These are phyloP conservation scores for Cyclanthera cordifolia DNA, from an alignment of 306 rosid species.

Conservation along the genomic window DNA sequence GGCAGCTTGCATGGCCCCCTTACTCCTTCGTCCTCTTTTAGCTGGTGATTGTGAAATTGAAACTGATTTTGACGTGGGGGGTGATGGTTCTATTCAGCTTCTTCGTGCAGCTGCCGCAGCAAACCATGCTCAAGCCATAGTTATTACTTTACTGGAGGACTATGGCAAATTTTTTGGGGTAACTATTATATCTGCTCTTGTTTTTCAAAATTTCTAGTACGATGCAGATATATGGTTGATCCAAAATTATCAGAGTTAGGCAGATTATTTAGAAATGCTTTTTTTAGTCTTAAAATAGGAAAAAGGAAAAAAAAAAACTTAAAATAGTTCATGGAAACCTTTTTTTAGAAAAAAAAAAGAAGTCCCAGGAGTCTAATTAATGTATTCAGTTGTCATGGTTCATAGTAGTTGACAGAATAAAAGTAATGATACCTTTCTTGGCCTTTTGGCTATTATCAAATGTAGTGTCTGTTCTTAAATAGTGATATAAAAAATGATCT, in stretches of 20 bases:
- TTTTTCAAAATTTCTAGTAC: neutral
- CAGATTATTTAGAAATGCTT: neutral
- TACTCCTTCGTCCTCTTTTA: conserved; percentile 86
- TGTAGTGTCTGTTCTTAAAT: neutral
- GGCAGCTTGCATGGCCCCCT: conserved; percentile 98
- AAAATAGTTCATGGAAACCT: neutral
- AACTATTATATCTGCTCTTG: conserved; percentile 4
- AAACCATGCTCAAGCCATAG: conserved; percentile 91
- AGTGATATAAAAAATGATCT: too few relatives aligned
- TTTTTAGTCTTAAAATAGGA: neutral
- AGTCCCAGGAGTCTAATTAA: neutral
- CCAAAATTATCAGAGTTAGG: neutral
- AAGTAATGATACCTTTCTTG: neutral
- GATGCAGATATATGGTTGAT: neutral
- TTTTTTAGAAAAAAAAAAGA: neutral
- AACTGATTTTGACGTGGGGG: conserved; percentile 75
- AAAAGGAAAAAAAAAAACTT: neutral
- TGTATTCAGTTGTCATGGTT: neutral
- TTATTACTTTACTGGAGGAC: conserved; percentile 80
- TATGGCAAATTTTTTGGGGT: conserved; percentile 72
- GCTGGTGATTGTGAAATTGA: conserved; percentile 91
- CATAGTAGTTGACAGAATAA: neutral
- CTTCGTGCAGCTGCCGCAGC: conserved; percentile 98
- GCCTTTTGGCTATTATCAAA: too few relatives aligned
- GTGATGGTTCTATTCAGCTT: conserved; percentile 79